A percentile compares a stretch with the other conserved stretches of the same genome.
These are phyloP conservation scores for Jimgerdemannia flammicorona DNA, from an alignment of 192 early-diverging fungal genomes.

Conservation along the genomic window DNA sequence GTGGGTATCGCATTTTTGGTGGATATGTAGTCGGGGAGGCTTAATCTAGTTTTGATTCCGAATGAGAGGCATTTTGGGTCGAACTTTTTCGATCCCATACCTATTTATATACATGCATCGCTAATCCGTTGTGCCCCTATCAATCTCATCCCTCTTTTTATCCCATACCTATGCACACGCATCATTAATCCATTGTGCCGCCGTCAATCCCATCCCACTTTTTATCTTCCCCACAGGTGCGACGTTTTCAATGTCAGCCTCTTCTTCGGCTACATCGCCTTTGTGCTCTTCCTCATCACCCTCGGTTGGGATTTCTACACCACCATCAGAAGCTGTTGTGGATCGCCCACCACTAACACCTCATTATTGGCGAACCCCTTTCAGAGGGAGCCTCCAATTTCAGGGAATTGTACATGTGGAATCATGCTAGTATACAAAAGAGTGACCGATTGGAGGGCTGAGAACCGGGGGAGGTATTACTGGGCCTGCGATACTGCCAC, in stretches of 20 bases:
- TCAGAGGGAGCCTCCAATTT: not conserved
- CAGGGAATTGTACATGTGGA: not conserved
- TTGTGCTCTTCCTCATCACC: not conserved
- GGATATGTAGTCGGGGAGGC: not conserved
- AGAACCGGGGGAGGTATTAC: not conserved
- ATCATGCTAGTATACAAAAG: not conserved
- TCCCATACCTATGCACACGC: not conserved
- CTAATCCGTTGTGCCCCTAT: not conserved
- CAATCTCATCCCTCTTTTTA: not conserved
- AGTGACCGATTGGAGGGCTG: not conserved
- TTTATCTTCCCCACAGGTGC: not conserved
- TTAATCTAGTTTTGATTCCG: not conserved
- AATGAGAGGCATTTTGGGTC: too few relatives aligned
- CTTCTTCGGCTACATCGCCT: not conserved
- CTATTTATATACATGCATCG: not conserved
- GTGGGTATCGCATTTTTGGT: not conserved
- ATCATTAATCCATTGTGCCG: not conserved
- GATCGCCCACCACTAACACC: not conserved
- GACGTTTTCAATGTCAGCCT: not conserved
- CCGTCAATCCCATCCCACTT: not conserved
- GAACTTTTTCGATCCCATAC: too few relatives aligned
- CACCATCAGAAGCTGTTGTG: not conserved
- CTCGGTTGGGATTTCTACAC: not conserved
- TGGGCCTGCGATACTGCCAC: not conserved
- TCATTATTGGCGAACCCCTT: not conserved